Percentiles rank a stretch among this genome's conserved stretches.
phyloP scores from a whole-genome alignment of 2,329 filamentous ascomycete genomes.

The Botrytis squamosa region DNA sequence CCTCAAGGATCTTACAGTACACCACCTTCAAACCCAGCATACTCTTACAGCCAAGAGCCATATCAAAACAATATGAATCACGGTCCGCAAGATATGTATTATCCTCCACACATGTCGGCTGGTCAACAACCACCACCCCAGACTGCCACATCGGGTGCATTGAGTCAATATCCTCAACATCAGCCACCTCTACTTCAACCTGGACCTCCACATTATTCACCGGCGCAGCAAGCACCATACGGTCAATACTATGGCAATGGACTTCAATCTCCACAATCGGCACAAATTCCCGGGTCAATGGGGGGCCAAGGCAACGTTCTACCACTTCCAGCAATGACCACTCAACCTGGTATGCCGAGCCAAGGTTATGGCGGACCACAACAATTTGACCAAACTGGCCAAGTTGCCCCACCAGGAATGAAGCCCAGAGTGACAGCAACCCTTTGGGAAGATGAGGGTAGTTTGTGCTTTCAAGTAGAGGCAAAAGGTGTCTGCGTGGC shows the following conservation, averaged over 20 bases:
- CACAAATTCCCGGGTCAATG: constrained; percentile 69
- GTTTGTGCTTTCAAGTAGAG: constrained; percentile 95
- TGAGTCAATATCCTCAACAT: constrained; percentile 73
- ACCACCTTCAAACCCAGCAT: constrained; percentile 42
- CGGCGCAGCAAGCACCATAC: constrained; percentile 52
- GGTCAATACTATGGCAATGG: constrained; percentile 74
- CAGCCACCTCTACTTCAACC: constrained; percentile 76
- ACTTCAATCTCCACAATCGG: constrained; percentile 74
- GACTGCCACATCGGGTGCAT: constrained; percentile 69
- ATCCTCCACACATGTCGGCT: constrained; percentile 74
- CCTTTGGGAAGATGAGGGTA: constrained; percentile 97
- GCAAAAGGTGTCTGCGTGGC: constrained; percentile 95
- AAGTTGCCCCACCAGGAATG: constrained; percentile 88
- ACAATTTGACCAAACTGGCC: constrained; percentile 79
- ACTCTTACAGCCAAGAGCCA: constrained; percentile 42
- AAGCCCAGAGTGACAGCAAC: constrained; percentile 96
- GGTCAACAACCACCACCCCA: constrained; percentile 73
- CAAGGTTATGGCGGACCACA: constrained; percentile 50
- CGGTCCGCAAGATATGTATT: constrained; percentile 80
- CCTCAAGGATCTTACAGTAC: constrained; percentile 40
- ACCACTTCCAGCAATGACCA: constrained; percentile 58
- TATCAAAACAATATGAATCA: constrained; percentile 72
- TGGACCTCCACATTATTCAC: constrained; percentile 66
- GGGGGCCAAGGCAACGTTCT: constrained; percentile 64
- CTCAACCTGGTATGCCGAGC: constrained; percentile 48